Evolutionary conservation across 169 alveolate species (phyloP), one percentile per base, ranked within the genome.

Genomic region (Theileria sp.): DNA sequence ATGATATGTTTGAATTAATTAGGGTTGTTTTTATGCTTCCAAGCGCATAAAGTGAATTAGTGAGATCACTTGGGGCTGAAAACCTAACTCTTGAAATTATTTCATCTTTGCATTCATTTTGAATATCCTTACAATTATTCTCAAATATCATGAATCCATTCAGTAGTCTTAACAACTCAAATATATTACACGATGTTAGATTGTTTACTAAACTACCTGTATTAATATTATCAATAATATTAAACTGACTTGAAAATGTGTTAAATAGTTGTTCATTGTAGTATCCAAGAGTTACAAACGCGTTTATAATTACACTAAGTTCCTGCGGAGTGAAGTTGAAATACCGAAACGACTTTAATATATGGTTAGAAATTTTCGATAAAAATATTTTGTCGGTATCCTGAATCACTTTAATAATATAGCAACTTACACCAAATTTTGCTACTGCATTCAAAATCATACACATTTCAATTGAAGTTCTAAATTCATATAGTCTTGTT

Each of bases 371-470:
- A 23, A 74, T 60, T 17, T 25, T 74, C 6, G 26, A 17, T 30
- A 74, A 44, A 74, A 74, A 74, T 36, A n/a, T 34, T 30, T 44
- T 58, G 25, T 74, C 80, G 10, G 9, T 15, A 30, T 74, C 80
- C 80, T 74, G 62, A 69, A 25, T 44, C 77, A 5, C 0, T 25
- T 69, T n/a, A 0, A 32, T 23, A 25, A 5, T 13, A 6, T 1
- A 44, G 21, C 1, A 21, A 23, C 81, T 34, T 75, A 82, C 89
- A 69, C 56, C 64, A 51, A 9, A 76, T 44, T 77, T 86, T 25
- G 87, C 67, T 13, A 86, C 49, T 19, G 92, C 88, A 19, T 86
- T 86, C 28, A 86, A 23, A 1, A 86, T 28, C 92, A 86, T 86
- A 64, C 86, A 78, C 28, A 86, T 65, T 32, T 86, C 92, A 12